Percentiles rank a stretch among this genome's conserved stretches.
phyloP scores from a whole-genome alignment of 2,329 filamentous ascomycete genomes.

The Beauveria caledonica region DNA sequence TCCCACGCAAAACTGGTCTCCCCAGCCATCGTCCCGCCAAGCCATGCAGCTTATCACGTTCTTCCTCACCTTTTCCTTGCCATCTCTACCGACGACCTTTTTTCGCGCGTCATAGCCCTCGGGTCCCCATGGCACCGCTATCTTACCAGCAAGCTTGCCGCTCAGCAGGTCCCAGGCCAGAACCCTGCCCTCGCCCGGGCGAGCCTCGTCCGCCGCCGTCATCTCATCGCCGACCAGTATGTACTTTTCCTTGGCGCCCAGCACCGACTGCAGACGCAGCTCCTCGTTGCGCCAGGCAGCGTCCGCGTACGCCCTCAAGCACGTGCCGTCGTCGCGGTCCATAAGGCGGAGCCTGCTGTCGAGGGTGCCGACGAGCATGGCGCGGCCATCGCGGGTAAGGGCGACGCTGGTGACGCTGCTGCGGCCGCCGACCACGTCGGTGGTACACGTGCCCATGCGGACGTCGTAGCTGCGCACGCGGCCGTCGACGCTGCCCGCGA shows the following conservation, averaged over 20 bases:
- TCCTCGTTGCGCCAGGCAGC: constrained; percentile 54
- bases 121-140: constrained; percentile 52
- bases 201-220: constrained; percentile 16
- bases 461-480: constrained; percentile 76
- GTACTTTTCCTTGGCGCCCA: constrained; percentile 69
- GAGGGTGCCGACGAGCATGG: constrained; percentile 64
- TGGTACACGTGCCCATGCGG: constrained; percentile 60
- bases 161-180: constrained; percentile 80
- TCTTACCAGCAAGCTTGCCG: constrained; percentile 56
- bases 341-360: constrained; percentile 74
- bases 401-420: constrained; percentile 66
- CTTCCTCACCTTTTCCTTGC: constrained; percentile 48
- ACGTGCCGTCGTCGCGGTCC: constrained; percentile 65
- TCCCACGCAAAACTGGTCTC: constrained; percentile 56
- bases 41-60: constrained; percentile 56
- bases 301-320: constrained; percentile 63
- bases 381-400: constrained; percentile 63
- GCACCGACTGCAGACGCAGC: constrained; percentile 64
- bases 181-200: constrained; percentile 47
- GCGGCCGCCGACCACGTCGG: constrained; percentile 61
- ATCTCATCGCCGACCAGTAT: constrained; percentile 77
- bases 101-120: constrained; percentile 39
- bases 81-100: constrained; percentile 49
- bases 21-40: constrained; percentile 55
- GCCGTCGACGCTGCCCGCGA: constrained; percentile 77